Percentiles rank a stretch among this genome's conserved stretches.
phyloP scores from a whole-genome alignment of 2,329 filamentous ascomycete species.

The Aspergillus melleus region DNA sequence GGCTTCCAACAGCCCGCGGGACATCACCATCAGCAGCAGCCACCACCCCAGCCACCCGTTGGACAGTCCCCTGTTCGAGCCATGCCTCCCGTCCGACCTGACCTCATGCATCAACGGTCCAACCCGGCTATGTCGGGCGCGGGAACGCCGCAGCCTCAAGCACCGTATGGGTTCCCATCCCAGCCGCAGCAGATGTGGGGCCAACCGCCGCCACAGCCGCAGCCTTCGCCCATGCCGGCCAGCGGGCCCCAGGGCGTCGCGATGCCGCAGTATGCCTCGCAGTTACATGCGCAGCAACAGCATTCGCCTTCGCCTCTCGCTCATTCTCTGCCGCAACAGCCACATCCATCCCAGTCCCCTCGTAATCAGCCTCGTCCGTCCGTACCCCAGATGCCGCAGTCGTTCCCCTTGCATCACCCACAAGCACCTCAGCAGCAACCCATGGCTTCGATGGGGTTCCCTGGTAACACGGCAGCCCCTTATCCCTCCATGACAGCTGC shows the following conservation, averaged over 20 bases:
- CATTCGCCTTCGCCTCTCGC: constrained; percentile 40
- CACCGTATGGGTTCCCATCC: constrained; percentile 54
- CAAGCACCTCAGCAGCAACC: constrained; percentile 35
- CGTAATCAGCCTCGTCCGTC: constrained; percentile 40
- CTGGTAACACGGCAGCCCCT: constrained; percentile 31
- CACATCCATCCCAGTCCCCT: constrained; percentile 45
- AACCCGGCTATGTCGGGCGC: constrained; percentile 56
- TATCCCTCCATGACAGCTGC: constrained; percentile 35
- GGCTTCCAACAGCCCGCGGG: constrained; percentile 66
- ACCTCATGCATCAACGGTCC: constrained; percentile 67
- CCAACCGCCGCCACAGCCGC: constrained; percentile 63
- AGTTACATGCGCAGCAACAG: constrained; percentile 40
- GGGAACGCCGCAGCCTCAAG: constrained; percentile 43
- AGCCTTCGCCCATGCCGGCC: constrained; percentile 54
- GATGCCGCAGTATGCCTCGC: constrained; percentile 42
- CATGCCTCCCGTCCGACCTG: constrained; percentile 61
- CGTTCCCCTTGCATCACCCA: constrained; percentile 37
- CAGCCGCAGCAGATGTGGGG: constrained; percentile 70
- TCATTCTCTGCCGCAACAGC: constrained; percentile 32
- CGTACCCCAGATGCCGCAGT: constrained; percentile 38
- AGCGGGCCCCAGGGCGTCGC: constrained; percentile 40
- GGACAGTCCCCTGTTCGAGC: constrained; percentile 71
- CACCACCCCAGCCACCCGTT: constrained; percentile 34
- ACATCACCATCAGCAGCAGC: constrained; percentile 15
- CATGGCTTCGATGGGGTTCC: constrained; percentile 40